Percentiles rank a stretch among this genome's conserved stretches.
phyloP scores from a whole-genome alignment of 495 filamentous ascomycete species.

The Pseudevernia furfuracea region DNA sequence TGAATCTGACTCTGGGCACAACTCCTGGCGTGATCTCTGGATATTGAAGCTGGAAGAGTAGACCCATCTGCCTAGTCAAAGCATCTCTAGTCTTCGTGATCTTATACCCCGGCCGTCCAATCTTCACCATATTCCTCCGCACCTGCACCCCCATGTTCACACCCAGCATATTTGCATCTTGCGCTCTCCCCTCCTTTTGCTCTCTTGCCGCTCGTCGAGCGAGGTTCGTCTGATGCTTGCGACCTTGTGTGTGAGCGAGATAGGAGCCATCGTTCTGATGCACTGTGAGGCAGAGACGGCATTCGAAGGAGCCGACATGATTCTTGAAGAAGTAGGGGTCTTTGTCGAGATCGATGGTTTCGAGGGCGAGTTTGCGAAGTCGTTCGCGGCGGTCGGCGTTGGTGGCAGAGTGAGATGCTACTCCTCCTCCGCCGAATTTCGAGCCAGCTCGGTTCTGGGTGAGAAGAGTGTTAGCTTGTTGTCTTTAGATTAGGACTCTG shows the following conservation, averaged over 20 bases:
- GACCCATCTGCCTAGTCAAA: slow-evolving; percentile 76
- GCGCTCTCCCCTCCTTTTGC: slow-evolving; percentile 73
- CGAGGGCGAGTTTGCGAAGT: slow-evolving; percentile 92
- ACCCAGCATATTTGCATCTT: slow-evolving; percentile 62
- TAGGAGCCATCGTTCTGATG: slow-evolving; percentile 99
- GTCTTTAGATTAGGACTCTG: neutral
- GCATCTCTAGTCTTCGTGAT: slow-evolving; percentile 94
- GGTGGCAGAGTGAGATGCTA: slow-evolving; percentile 84
- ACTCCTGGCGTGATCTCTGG: slow-evolving; percentile 78
- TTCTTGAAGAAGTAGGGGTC: slow-evolving; percentile 99
- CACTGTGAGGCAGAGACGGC: slow-evolving; percentile 94
- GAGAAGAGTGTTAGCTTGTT: slow-evolving; percentile 29
- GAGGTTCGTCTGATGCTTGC: slow-evolving; percentile 99
- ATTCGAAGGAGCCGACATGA: slow-evolving; percentile 97
- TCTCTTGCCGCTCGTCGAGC: slow-evolving; percentile 89
- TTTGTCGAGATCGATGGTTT: slow-evolving; percentile 98
- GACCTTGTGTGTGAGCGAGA: slow-evolving; percentile 95
- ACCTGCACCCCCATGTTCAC: slow-evolving; percentile 73
- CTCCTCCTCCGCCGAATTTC: slow-evolving; percentile 96
- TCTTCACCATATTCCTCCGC: slow-evolving; percentile 88
- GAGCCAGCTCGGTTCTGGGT: slow-evolving; percentile 86
- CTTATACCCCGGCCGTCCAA: slow-evolving; percentile 93
- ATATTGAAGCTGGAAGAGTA: slow-evolving; percentile 93
- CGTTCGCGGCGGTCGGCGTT: slow-evolving; percentile 97
- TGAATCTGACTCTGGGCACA: slow-evolving; percentile 80